Percentiles rank a stretch among this genome's conserved stretches.
phyloP scores from a whole-genome alignment of 2,329 filamentous ascomycete species.

The Bipolaris gigantea region DNA sequence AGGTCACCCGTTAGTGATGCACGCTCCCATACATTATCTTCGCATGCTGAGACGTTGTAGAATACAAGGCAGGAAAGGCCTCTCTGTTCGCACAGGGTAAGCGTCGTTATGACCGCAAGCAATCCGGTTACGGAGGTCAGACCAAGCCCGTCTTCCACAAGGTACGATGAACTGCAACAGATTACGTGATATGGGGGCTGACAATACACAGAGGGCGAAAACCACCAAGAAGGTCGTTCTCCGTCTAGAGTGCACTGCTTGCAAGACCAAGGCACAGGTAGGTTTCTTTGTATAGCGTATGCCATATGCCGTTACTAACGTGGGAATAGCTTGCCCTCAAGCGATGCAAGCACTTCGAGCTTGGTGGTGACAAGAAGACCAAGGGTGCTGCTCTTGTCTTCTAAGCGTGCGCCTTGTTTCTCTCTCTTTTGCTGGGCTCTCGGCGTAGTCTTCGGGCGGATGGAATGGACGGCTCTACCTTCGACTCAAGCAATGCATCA shows the following conservation, averaged over 20 bases:
- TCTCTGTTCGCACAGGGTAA: slow-evolving; percentile 98
- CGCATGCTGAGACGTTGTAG: slow-evolving; percentile 36
- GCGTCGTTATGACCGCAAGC: slow-evolving; percentile 89
- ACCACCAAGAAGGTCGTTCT: slow-evolving; percentile 99
- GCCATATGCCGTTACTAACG: slow-evolving; percentile 19
- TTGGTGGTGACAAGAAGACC: slow-evolving; percentile 99
- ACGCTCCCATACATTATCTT: background rate
- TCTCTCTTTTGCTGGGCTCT: slow-evolving; percentile 46
- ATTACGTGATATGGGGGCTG: slow-evolving; percentile 5
- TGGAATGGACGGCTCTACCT: slow-evolving; percentile 41
- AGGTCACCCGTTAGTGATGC: slow-evolving; percentile 42
- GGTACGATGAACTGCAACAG: slow-evolving; percentile 19
- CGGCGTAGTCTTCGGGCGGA: slow-evolving; percentile 45
- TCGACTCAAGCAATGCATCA: slow-evolving; percentile 39
- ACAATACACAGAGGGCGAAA: slow-evolving; percentile 81
- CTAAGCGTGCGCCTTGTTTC: slow-evolving; percentile 66
- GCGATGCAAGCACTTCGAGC: slow-evolving; percentile 99
- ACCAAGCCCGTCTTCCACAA: slow-evolving; percentile 99
- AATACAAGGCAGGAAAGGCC: slow-evolving; percentile 97
- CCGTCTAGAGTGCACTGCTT: slow-evolving; percentile 93
- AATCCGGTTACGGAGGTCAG: slow-evolving; percentile 99
- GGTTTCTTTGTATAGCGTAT: background rate
- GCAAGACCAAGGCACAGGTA: slow-evolving; percentile 63
- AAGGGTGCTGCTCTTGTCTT: slow-evolving; percentile 99
- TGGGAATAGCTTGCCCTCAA: slow-evolving; percentile 91